Conservation (phyloP, 345 rosid species). For the Pistacia integerrima region DNA sequence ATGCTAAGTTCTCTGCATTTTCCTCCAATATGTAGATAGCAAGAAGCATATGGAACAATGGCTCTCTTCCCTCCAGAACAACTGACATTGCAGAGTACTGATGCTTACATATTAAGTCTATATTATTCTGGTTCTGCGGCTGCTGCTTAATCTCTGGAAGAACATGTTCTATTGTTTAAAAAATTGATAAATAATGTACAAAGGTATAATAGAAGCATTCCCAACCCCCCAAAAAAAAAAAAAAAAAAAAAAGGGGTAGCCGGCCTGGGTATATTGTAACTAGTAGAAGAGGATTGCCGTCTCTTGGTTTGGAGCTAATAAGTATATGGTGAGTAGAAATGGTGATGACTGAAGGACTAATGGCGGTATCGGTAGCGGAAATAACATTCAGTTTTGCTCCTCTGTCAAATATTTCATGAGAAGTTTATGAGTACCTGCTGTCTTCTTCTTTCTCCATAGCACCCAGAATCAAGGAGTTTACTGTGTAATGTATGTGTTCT, state of each 20-base stretch:
- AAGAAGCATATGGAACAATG: constrained; percentile 60
- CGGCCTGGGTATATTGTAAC: constrained; percentile 8
- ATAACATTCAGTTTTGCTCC: constrained; percentile 5
- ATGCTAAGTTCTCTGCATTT: constrained; percentile 3
- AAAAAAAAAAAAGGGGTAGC: background rate
- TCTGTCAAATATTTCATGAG: background rate
- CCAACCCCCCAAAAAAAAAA: background rate
- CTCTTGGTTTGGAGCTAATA: background rate
- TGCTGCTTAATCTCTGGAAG: constrained; percentile 15
- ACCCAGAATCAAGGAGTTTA: background rate
- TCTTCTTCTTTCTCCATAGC: background rate
- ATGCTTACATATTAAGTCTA: constrained; percentile 1
- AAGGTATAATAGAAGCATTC: background rate
- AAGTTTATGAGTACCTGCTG: background rate
- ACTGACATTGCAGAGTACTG: constrained; percentile 23
- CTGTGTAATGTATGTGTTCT: too few species aligned
- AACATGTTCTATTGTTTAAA: constrained; percentile 14
- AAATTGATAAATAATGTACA: constrained; percentile 12
- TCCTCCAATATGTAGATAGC: constrained; percentile 46
- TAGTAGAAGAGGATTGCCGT: constrained; percentile 18
- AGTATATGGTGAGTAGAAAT: background rate
- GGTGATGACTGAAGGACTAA: background rate
- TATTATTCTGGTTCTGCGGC: background rate
- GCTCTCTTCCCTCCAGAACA: constrained; percentile 54
- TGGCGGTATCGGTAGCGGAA: background rate